Base-by-base conservation (phyloP, 169 alveolate genomes). In the Eimeria sp. region DNA sequence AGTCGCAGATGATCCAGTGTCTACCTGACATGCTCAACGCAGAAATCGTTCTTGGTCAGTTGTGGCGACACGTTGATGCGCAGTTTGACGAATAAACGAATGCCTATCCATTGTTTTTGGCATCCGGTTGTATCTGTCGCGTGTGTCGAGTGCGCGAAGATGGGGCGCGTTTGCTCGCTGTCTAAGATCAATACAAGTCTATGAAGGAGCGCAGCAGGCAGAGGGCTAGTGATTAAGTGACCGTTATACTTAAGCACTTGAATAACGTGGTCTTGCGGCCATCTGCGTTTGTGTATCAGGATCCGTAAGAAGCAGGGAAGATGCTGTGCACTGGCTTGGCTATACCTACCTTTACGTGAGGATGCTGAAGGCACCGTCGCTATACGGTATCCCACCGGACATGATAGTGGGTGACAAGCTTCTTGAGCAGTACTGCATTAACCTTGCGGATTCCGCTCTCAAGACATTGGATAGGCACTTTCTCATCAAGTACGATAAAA, bases 21-120 rank as follows among this genome's bases (percentile, higher is more conserved):
- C 97, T 99, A n/a, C 99, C 99, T 18, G 99, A 99, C 95, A 97
- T 99, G 74, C 97, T 99, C 52, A 99, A 99, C 97, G 99, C 99
- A 18, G 99, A 99, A 97, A 97, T 99, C 77, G 98, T 96, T 56
- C 95, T 97, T 46, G 98, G 96, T 88, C 30, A 66, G 96, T 52
- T 60, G 20, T 16, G 85, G 85, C 13, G 9, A 43, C 76, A 66
- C 76, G 43, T 40, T 66, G 9, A 20, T n/a, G 76, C 76, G n/a
- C 76, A n/a, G 43, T n/a, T 66, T n/a, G 76, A n/a, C 76, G 10
- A n/a, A n/a, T 14, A 66, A 56, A 56, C 62, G n/a, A n/a, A 66
- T 27, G 76, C 46, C 20, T 68, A 43, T 49, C 49, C 77, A 27
- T 30, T 68, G 40, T 0, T 68, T 68, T 10, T 71, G 80, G 13